Conservation (phyloP, 805 yeast genomes). For the Ogataea populi-albae region DNA sequence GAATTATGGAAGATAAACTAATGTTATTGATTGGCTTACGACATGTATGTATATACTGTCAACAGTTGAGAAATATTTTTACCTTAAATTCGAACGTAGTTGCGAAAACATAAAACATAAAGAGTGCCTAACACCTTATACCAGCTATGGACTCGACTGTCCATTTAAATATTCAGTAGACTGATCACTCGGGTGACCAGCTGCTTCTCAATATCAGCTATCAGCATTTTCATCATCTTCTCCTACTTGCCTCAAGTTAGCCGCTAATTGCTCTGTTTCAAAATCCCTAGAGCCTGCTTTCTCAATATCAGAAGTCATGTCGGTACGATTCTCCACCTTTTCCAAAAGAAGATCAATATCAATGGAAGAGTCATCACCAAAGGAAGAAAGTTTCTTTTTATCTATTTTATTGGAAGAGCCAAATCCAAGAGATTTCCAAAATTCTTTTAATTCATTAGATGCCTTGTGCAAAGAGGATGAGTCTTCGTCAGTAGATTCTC, state of each 20-base stretch:
- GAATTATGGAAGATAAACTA: slow-evolving; percentile 78
- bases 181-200: too few species aligned
- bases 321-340: slow-evolving; percentile 3
- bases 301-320: neutral
- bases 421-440: slow-evolving; percentile 16
- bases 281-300: slow-evolving; percentile 8
- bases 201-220: too few species aligned
- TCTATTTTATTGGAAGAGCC: slow-evolving; percentile 11
- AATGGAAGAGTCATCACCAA: slow-evolving; percentile 19
- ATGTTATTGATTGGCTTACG: too few species aligned
- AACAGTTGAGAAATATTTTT: too few species aligned
- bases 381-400: slow-evolving; percentile 15
- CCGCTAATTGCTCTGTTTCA: slow-evolving; percentile 11
- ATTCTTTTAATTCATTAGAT: slow-evolving; percentile 15
- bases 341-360: slow-evolving; percentile 13
- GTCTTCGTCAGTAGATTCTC: slow-evolving; percentile 4
- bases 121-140: too few species aligned
- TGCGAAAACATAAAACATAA: too few species aligned
- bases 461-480: slow-evolving; percentile 9
- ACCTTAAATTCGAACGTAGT: too few species aligned
- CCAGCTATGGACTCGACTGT: too few species aligned
- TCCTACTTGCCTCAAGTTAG: slow-evolving; percentile 4
- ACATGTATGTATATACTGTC: too few species aligned
- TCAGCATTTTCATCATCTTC: slow-evolving; percentile 3
- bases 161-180: too few species aligned